phyloP scores from a whole-genome alignment of 1,139 yeast genomes.

The Spencermartinsiella ligniputridi region DNA sequence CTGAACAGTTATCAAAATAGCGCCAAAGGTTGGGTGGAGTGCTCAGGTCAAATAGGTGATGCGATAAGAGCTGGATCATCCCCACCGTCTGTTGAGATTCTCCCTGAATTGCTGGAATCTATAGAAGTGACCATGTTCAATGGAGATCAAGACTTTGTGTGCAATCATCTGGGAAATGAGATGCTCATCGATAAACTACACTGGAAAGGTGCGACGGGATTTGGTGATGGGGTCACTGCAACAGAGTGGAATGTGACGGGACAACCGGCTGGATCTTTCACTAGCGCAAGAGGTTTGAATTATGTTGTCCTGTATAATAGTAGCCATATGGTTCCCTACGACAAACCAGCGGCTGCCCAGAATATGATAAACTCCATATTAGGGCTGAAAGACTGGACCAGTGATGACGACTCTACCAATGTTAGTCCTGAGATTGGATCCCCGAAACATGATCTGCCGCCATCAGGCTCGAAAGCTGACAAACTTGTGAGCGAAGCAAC shows the following conservation, averaged over 20 bases:
- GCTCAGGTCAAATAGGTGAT: constrained; percentile 55
- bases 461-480: constrained; percentile 14
- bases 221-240: constrained; percentile 18
- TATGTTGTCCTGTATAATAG: constrained; percentile 70
- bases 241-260: constrained; percentile 29
- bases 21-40: constrained; percentile 65
- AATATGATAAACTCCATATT: constrained; percentile 46
- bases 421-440: constrained; percentile 8
- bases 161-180: constrained; percentile 78
- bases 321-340: constrained; percentile 95
- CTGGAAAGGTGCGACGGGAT: constrained; percentile 67
- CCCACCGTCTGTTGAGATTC: constrained; percentile 56
- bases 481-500: constrained; percentile 31
- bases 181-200: constrained; percentile 53
- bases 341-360: constrained; percentile 63
- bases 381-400: constrained; percentile 25
- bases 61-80: constrained; percentile 49
- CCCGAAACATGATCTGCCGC: background rate
- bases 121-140: constrained; percentile 70
- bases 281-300: constrained; percentile 63
- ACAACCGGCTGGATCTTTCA: constrained; percentile 30
- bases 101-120: constrained; percentile 56
- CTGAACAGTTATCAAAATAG: constrained; percentile 38
- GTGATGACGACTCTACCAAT: constrained; percentile 11
- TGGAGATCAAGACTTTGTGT: constrained; percentile 86